Conservation (phyloP, 1,284 basidiomycete genomes). For the Trametes versicolor region DNA sequence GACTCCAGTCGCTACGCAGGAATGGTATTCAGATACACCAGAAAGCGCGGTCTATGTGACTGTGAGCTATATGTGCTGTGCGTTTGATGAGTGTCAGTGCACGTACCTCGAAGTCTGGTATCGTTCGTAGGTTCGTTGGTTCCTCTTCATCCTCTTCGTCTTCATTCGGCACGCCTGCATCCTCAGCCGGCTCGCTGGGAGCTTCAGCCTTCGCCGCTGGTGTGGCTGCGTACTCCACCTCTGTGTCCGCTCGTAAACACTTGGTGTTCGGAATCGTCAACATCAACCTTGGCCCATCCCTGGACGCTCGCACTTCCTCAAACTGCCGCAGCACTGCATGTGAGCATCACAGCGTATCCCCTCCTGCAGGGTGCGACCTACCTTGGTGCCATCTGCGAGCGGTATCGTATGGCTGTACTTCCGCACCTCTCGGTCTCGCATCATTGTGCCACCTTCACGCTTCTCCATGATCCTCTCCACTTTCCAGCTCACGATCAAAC, state of each 20-base stretch:
- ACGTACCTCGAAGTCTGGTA: slow-evolving; percentile 31
- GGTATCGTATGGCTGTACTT: slow-evolving; percentile 58
- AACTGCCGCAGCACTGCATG: slow-evolving; percentile 54
- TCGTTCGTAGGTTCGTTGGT: slow-evolving; percentile 19
- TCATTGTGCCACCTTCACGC: slow-evolving; percentile 61
- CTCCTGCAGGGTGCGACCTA: slow-evolving; percentile 32
- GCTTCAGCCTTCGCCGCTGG: slow-evolving; percentile 3
- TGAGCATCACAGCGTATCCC: slow-evolving; percentile 3
- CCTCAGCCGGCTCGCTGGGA: background rate
- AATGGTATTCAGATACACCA: slow-evolving; percentile 28
- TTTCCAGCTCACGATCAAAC: slow-evolving; percentile 75
- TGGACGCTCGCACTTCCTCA: slow-evolving; percentile 70
- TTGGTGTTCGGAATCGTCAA: slow-evolving; percentile 68
- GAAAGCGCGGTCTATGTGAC: slow-evolving; percentile 28
- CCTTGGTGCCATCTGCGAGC: slow-evolving; percentile 58
- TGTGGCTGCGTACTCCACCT: background rate
- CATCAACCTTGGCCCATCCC: slow-evolving; percentile 64
- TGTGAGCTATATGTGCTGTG: background rate
- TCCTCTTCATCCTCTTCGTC: slow-evolving; percentile 13
- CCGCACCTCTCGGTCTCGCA: slow-evolving; percentile 69
- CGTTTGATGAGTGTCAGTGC: background rate
- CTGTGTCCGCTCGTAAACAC: slow-evolving; percentile 33
- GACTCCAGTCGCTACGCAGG: background rate
- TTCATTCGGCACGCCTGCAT: background rate
- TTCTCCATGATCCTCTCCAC: slow-evolving; percentile 64